Base-by-base conservation (phyloP, 306 rosid genomes). In the Casuarina cunninghamiana region DNA sequence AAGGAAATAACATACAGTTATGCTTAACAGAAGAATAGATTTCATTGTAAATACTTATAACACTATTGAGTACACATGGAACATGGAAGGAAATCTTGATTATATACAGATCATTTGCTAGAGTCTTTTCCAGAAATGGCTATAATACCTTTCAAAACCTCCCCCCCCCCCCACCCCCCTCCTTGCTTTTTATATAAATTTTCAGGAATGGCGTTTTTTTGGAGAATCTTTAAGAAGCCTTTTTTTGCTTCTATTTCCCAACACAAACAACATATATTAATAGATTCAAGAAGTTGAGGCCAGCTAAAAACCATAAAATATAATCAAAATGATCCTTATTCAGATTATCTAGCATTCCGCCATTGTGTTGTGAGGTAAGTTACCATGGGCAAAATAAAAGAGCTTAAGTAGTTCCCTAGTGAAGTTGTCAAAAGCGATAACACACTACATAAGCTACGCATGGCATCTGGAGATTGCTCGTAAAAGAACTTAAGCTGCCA, bases 401-500 rank as follows among this genome's bases (percentile, higher is more conserved):
- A 84, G 81, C 99, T 95, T 80, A 93, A 71, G 85, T 95, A 93
- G 74, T 93, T 95, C 50, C 99, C 97, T 63, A 95, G 65, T 3
- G 96, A 76, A 75, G 49, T 93, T 5, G 97, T 93, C 79, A 95
- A 82, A 55, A 95, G 95, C 1, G 97, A 87, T 77, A 95, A 75
- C 5, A 97, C 99, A 45, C 97, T 93, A 79, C 99, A 95, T 69
- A 95, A 83, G 83, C 97, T 93, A 76, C 99, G 83, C 97, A 95
- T 95, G 0, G 97, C 99, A 65, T 95, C 97, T 0, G 97, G 99
- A 55, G 99, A 95, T 83, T 95, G 97, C 74, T 95, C 97, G 10
- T 95, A 92, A 86, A 95, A 95, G 88, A 95, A 95, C 89, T 95
- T 96, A 0, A 92, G 93, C 84, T 95, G 97, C 55, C 99, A 97